A percentile compares a stretch with the other conserved stretches of the same genome.
These are phyloP conservation scores for Beauveria rudraprayagi DNA, from an alignment of 2,329 filamentous ascomycete genomes.

Conservation along the genomic window DNA sequence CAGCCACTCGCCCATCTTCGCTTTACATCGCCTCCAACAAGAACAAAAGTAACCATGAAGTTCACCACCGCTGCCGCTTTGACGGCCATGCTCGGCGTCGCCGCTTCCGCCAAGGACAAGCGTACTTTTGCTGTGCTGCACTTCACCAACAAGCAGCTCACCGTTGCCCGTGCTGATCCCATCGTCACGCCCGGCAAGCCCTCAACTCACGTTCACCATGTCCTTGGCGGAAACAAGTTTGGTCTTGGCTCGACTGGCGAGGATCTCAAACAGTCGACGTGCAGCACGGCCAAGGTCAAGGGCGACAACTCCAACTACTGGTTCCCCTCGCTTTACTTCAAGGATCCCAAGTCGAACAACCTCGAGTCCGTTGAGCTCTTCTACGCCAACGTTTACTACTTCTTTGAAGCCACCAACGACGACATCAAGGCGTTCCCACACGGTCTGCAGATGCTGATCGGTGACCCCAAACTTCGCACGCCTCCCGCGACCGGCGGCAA, in stretches of 20 bases:
- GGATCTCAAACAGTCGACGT: slow-evolving; percentile 51
- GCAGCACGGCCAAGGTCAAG: slow-evolving; percentile 61
- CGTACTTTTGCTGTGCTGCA: slow-evolving; percentile 61
- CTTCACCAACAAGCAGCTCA: slow-evolving; percentile 58
- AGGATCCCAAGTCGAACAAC: slow-evolving; percentile 51
- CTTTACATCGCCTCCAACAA: background rate
- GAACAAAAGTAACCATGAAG: slow-evolving; percentile 26
- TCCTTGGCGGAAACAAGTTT: slow-evolving; percentile 65
- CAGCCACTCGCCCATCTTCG: background rate
- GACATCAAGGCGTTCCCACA: slow-evolving; percentile 61
- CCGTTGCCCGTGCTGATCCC: slow-evolving; percentile 58
- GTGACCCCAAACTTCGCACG: slow-evolving; percentile 50
- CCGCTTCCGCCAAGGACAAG: slow-evolving; percentile 32
- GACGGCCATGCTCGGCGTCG: slow-evolving; percentile 32
- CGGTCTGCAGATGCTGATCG: slow-evolving; percentile 64
- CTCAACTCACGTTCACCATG: slow-evolving; percentile 58
- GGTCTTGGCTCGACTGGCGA: slow-evolving; percentile 52
- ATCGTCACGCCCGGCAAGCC: slow-evolving; percentile 54
- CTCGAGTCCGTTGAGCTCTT: slow-evolving; percentile 61
- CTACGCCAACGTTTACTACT: slow-evolving; percentile 73
- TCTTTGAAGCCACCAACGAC: slow-evolving; percentile 58
- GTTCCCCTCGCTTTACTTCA: slow-evolving; percentile 64
- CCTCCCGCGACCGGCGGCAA: slow-evolving; percentile 46
- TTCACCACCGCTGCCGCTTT: slow-evolving; percentile 22
- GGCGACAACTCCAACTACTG: slow-evolving; percentile 71